Evolutionary conservation across 495 filamentous ascomycete species (phyloP), one percentile per base, ranked within the genome.

Genomic region (Penicillium argentinense): DNA sequence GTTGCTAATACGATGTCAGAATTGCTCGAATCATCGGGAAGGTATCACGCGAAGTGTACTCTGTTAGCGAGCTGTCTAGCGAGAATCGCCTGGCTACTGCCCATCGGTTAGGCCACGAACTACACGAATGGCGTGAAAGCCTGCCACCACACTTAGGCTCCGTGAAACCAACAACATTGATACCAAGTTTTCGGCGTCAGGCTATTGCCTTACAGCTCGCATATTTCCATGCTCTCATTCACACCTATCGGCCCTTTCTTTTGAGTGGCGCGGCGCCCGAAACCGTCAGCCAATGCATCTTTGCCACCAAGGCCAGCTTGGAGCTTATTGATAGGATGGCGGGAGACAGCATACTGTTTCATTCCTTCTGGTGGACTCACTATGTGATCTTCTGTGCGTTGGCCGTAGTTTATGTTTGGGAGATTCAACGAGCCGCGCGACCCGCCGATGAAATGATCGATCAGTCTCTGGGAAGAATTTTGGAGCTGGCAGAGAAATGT

Each of bases 321-420:
- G 49, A 53, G 25, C 39, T 57, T 11, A 39, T 57, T 4, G 42
- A 57, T 30, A 49, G 19, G n/a, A 45, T 57, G 50, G 44, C 48
- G 23, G 37, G 39, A 13, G 51, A 59, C n/a, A 52, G 28, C 5
- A 50, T 28, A 1, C 22, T 64, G 9, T 60, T 68, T 29, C 51
- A 66, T 22, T 56, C 60, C 17, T 66, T 70, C 28, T 70, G 65
- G 67, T 66, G 54, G 60, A 70, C 63, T 30, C 64, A 68, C 32
- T 70, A 68, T 43, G 60, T 68, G 4, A 54, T 54, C 5, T 70
- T 70, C 49, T 67, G 60, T 40, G 63, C 67, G 7, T 49, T 70
- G 2, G 58, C 59, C 1, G 60, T 68, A 32, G 53, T 63, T 3
- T 70, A 70, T 40, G 47, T 70, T 17, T 70, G 56, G 54, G 29